phyloP scores from a whole-genome alignment of 768 basidiomycete species.

The Candolleomyces eurysporus region DNA sequence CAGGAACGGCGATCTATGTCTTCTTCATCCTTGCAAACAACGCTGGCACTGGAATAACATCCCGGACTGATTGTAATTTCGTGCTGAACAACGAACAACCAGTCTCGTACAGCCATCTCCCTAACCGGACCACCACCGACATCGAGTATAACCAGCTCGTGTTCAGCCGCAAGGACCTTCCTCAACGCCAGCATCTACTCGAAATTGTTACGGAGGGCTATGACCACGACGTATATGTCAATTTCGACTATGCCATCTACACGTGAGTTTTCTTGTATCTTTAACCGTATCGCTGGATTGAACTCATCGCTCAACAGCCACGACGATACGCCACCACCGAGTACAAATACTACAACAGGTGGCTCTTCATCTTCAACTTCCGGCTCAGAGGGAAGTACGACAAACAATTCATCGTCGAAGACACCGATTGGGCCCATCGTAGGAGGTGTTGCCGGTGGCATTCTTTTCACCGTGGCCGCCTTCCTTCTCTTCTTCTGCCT shows the following conservation, averaged over 20 bases:
- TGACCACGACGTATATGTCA: slow-evolving; percentile 4
- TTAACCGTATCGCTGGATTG: not conserved
- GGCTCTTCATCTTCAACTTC: not conserved
- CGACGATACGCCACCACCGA: not conserved
- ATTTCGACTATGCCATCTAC: slow-evolving; percentile 13
- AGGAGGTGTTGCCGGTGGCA: slow-evolving; percentile 5
- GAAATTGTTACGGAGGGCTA: not conserved
- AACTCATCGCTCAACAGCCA: not conserved
- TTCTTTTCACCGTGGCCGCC: not conserved
- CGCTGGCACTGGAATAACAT: slow-evolving; percentile 15
- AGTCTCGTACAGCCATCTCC: slow-evolving; percentile 16
- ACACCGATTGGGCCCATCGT: slow-evolving; percentile 3
- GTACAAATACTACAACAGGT: not conserved
- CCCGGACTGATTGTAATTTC: slow-evolving; percentile 21
- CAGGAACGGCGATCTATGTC: slow-evolving; percentile 38
- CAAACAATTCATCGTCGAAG: not conserved
- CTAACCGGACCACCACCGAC: slow-evolving; percentile 4
- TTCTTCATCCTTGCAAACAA: slow-evolving; percentile 37
- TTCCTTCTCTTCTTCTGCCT: no score
- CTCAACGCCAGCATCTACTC: slow-evolving; percentile 1
- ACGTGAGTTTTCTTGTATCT: slow-evolving; percentile 5
- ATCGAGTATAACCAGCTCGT: slow-evolving; percentile 16
- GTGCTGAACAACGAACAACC: slow-evolving; percentile 15
- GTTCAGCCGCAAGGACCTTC: slow-evolving; percentile 14
- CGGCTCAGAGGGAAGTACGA: not conserved